Base-by-base conservation (phyloP, 352 stramenopile genomes). In the Phytophthora sansomeana region DNA sequence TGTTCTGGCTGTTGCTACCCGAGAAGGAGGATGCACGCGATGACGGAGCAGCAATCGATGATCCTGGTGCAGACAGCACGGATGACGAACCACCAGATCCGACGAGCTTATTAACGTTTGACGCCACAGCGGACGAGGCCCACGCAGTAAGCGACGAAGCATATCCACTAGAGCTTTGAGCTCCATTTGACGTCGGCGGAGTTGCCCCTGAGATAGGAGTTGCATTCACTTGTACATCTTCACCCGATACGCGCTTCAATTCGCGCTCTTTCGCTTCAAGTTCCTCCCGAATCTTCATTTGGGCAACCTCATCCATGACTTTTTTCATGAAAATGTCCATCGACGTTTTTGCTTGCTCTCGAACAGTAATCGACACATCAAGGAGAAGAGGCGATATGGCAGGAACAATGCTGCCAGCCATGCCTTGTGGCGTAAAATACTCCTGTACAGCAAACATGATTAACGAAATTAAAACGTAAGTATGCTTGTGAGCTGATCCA, bases 271-370 rank as follows among this genome's bases (percentile, higher is more conserved):
- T 70, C 1, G 77, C 78, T 41, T 94, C 83, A 43, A 80, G 41
- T 47, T 87, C 86, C 35, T 96, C 87, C 7, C 83, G 78, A 29
- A 88, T 66, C 51, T 93, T 95, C 83, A 96, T 93, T 52, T 91
- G 69, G 5, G 63, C 78, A n/a, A 78, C 80, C 69, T 93, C 88
- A 33, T 90, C 76, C 63, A 85, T 78, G 6, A 95, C 74, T 61
- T 90, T 91, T 53, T 91, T 92, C 79, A 93, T 92, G 54, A 94
- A 95, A 53, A 87, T 58, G 26, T 88, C 73, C 76, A 96, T 88
- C 16, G 84, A 93, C 0, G 72, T 58, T 46, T 87, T 75, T 21
- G 88, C 88, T 66, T 96, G 83, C 9, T 95, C 83, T 11, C 88
- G 77, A 26, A 96, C 88, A 36, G 81, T 89, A 30, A 90, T 70